Percentiles rank a stretch among this genome's conserved stretches.
These are phyloP conservation scores for Kokia cookei DNA, from an alignment of 441 rosid genomes.

Conservation along the genomic window DNA sequence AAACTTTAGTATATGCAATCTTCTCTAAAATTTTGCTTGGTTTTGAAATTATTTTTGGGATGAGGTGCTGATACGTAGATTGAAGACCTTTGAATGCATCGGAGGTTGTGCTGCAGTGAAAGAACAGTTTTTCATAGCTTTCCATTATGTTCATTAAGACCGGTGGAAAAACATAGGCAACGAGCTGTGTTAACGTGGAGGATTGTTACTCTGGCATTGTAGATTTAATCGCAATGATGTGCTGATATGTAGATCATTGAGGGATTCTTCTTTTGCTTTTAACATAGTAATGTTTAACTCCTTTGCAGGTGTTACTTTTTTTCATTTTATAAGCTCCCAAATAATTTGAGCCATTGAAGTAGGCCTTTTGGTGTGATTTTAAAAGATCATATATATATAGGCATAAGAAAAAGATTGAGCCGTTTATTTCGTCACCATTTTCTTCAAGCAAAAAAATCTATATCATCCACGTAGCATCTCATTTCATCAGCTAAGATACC, in stretches of 20 bases:
- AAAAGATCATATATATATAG: no score
- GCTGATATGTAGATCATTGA: not conserved
- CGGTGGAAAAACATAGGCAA: not conserved
- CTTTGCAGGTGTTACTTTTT: not conserved
- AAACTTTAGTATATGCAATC: not conserved
- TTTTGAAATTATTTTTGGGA: not conserved
- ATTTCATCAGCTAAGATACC: not conserved
- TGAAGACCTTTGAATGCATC: not conserved
- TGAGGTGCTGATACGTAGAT: not conserved
- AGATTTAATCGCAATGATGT: not conserved
- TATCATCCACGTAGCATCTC: not conserved
- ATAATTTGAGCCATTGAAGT: no score
- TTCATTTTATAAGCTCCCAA: no score
- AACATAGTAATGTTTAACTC: not conserved
- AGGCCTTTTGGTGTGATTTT: no score
- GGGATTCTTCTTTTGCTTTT: not conserved
- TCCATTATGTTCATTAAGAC: not conserved
- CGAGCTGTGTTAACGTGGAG: not conserved
- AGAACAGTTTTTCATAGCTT: not conserved
- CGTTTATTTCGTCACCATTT: no score
- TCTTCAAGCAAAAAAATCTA: conserved; percentile 1
- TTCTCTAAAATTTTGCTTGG: not conserved
- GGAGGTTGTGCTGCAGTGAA: not conserved
- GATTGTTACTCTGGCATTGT: not conserved
- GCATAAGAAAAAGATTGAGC: no score